Conservation (phyloP, 2,329 filamentous ascomycete genomes). For the Alternaria sp. region DNA sequence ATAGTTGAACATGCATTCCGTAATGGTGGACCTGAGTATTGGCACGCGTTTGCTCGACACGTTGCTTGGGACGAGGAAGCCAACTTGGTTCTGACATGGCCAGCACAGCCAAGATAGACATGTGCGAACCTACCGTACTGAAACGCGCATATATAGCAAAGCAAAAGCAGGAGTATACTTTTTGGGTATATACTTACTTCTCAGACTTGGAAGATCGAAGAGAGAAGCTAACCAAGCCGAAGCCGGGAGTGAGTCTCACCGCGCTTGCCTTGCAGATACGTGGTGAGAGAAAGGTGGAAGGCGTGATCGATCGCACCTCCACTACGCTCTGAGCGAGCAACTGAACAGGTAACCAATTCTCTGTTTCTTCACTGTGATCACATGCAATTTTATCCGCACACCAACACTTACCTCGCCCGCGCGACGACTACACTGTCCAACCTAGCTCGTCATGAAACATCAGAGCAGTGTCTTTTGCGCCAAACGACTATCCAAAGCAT, state of each 20-base stretch:
- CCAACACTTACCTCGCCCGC: not conserved
- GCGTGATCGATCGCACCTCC: constrained; percentile 2
- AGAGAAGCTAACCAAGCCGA: not conserved
- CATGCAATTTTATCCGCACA: not conserved
- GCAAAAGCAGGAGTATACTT: constrained; percentile 18
- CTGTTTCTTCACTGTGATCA: not conserved
- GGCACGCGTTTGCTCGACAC: not conserved
- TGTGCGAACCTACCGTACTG: not conserved
- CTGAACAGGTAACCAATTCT: not conserved
- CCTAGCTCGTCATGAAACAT: constrained; percentile 5
- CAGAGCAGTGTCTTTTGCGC: constrained; percentile 9
- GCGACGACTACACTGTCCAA: not conserved
- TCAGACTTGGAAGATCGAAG: no score
- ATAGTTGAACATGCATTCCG: not conserved
- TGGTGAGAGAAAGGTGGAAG: constrained; percentile 1
- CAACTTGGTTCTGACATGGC: not conserved
- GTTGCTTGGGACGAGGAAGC: not conserved
- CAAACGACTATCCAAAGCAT: constrained; percentile 12
- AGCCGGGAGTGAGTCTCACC: not conserved
- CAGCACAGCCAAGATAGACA: not conserved
- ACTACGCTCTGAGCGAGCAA: not conserved
- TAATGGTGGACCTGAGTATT: not conserved
- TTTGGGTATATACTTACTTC: not conserved
- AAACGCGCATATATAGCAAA: not conserved
- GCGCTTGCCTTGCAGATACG: not conserved